phyloP scores from a whole-genome alignment of 176 grass and related monocot species.

The Alopecurus myosuroides region DNA sequence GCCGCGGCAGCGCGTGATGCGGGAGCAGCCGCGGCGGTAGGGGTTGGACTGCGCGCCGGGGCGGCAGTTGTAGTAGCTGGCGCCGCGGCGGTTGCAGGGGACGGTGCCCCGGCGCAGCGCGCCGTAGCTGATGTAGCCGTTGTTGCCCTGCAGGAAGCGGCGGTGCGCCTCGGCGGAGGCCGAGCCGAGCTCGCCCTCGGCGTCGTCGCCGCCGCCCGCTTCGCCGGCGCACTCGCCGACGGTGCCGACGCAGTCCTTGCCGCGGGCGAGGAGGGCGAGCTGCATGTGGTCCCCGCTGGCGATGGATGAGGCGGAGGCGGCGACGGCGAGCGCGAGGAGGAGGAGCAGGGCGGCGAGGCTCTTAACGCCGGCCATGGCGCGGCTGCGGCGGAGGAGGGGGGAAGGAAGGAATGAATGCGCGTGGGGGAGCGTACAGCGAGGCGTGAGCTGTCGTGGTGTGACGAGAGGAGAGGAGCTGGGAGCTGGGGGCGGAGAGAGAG shows the following conservation, averaged over 20 bases:
- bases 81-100: conserved; percentile 67
- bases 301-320: background rate
- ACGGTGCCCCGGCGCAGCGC: conserved; percentile 56
- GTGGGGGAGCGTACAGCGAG: background rate
- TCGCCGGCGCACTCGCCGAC: conserved; percentile 30
- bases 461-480: background rate
- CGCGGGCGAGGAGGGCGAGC: conserved; percentile 22
- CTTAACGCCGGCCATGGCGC: conserved; percentile 29
- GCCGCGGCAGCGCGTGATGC: conserved; percentile 75
- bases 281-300: conserved; percentile 26
- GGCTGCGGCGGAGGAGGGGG: background rate
- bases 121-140: conserved; percentile 72
- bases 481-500: background rate
- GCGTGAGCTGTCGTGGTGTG: background rate
- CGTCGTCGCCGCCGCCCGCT: background rate
- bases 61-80: conserved; percentile 89
- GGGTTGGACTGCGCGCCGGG: conserved; percentile 67
- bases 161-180: conserved; percentile 22
- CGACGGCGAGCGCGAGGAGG: background rate
- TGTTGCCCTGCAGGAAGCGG: conserved; percentile 20
- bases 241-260: conserved; percentile 42
- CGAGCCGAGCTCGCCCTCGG: conserved; percentile 25
- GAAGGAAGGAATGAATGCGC: background rate
- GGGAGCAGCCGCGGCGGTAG: conserved; percentile 72
- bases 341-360: conserved; percentile 12